A percentile compares a stretch with the other conserved stretches of the same genome.
These are phyloP conservation scores for Jackrogersella minutella DNA, from an alignment of 495 filamentous ascomycete genomes.

Conservation along the genomic window DNA sequence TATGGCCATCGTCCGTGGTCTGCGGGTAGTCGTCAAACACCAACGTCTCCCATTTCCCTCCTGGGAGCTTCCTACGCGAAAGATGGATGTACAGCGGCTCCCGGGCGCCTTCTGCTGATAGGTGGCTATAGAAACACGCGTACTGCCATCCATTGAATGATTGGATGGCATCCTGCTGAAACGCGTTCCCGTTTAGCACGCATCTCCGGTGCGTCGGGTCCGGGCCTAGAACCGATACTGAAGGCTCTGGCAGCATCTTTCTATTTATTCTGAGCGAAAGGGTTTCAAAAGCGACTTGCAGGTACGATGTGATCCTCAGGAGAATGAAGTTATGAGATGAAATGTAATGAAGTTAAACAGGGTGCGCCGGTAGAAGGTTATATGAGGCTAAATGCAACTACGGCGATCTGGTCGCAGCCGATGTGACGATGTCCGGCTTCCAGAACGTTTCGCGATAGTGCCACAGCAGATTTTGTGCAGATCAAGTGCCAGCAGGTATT, in stretches of 20 bases:
- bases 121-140: constrained; percentile 52
- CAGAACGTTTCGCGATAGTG: constrained; percentile 18
- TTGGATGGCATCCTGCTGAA: constrained; percentile 54
- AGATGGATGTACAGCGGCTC: constrained; percentile 55
- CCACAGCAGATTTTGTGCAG: constrained; percentile 26
- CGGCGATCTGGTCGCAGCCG: constrained; percentile 7
- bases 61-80: constrained; percentile 50
- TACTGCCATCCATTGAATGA: constrained; percentile 56
- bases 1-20: constrained; percentile 58
- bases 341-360: background rate
- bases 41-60: constrained; percentile 51
- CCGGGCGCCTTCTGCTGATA: constrained; percentile 17
- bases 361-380: constrained; percentile 13
- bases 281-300: background rate
- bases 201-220: constrained; percentile 49
- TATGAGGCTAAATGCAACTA: constrained; percentile 28
- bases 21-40: constrained; percentile 58
- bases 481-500: background rate
- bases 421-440: constrained; percentile 17
- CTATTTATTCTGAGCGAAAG: background rate
- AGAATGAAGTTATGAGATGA: background rate
- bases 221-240: constrained; percentile 43
- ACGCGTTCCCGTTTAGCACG: constrained; percentile 54
- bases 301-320: background rate
- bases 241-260: constrained; percentile 42